A percentile compares a stretch with the other conserved stretches of the same genome.
These are phyloP conservation scores for Pseudoneurospora amorphoporcata DNA, from an alignment of 495 filamentous ascomycete genomes.

Conservation along the genomic window DNA sequence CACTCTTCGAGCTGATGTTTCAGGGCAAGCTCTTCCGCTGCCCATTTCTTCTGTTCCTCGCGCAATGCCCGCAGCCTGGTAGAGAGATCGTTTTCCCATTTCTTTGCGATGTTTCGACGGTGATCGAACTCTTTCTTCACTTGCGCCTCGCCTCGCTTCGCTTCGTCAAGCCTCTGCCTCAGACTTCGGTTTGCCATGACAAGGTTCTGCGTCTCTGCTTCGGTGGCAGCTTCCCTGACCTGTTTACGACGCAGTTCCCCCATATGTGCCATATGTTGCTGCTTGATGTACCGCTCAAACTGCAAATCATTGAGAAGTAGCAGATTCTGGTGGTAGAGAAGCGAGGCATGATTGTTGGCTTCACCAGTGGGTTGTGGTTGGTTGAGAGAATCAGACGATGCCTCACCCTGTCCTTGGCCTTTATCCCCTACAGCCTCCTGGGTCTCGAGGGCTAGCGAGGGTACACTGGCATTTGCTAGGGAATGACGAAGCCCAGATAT, in stretches of 20 bases:
- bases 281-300: slow-evolving; percentile 66
- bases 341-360: slow-evolving; percentile 36
- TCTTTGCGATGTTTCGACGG: slow-evolving; percentile 54
- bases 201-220: slow-evolving; percentile 67
- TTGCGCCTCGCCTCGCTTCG: slow-evolving; percentile 50
- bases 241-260: slow-evolving; percentile 58
- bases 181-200: slow-evolving; percentile 63
- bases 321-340: slow-evolving; percentile 54
- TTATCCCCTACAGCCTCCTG: slow-evolving; percentile 27
- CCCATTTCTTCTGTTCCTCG: slow-evolving; percentile 61
- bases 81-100: slow-evolving; percentile 56
- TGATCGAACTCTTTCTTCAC: slow-evolving; percentile 55
- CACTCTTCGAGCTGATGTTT: slow-evolving; percentile 42
- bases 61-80: slow-evolving; percentile 47
- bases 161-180: slow-evolving; percentile 54
- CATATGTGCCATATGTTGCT: slow-evolving; percentile 65
- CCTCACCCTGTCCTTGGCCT: slow-evolving; percentile 5
- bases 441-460: slow-evolving; percentile 34
- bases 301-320: slow-evolving; percentile 64
- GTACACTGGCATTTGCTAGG: slow-evolving; percentile 39
- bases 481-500: slow-evolving; percentile 43
- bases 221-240: slow-evolving; percentile 55
- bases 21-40: slow-evolving; percentile 39
- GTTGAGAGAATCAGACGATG: slow-evolving; percentile 8
- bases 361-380: slow-evolving; percentile 1